These are phyloP conservation scores for Porodaedalea pini DNA, from an alignment of 1,284 basidiomycete genomes.

Conservation along the genomic window DNA sequence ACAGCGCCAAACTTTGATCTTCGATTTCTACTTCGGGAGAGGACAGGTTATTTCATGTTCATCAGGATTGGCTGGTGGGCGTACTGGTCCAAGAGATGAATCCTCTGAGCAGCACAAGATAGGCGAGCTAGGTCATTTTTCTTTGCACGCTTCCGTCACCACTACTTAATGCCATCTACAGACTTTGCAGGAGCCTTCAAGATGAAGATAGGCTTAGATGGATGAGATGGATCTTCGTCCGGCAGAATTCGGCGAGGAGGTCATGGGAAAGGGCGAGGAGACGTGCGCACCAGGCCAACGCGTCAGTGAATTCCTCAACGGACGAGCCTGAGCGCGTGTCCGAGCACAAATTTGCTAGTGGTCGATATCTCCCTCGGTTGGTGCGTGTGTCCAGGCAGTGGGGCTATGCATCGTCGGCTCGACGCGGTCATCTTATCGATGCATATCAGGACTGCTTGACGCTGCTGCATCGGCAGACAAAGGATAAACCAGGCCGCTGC, in stretches of 20 bases:
- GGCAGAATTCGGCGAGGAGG: constrained; percentile 7
- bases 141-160: not conserved
- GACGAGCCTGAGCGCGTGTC: not conserved
- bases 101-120: not conserved
- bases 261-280: not conserved
- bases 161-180: not conserved
- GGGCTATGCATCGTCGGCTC: not conserved
- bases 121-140: not conserved
- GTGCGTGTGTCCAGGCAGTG: not conserved
- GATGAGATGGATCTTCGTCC: constrained; percentile 6
- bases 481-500: not conserved
- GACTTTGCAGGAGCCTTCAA: not conserved
- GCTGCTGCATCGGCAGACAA: not conserved
- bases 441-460: not conserved
- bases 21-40: no score
- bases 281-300: not conserved
- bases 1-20: not conserved
- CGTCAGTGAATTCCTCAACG: not conserved
- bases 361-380: not conserved
- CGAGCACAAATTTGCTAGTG: constrained; percentile 2
- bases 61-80: not conserved
- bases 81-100: not conserved
- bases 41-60: not conserved
- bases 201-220: not conserved
- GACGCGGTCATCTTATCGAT: constrained; percentile 6